Base-by-base conservation (phyloP, 768 basidiomycete species). In the Lyophyllum decastes region DNA sequence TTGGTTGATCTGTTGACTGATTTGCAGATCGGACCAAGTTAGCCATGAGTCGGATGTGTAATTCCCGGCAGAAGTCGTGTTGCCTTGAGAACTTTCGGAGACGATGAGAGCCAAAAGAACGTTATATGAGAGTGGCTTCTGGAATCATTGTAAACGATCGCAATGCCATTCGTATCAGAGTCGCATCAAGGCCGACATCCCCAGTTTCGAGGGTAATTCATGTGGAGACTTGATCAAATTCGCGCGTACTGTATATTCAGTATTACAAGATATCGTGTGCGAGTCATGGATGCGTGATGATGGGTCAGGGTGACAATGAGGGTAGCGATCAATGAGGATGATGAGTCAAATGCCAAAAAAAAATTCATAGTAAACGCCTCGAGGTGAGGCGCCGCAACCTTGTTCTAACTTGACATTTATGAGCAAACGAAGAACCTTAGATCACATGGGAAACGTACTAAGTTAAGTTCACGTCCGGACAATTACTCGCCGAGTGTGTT, bases 401-500 rank as follows among this genome's bases (percentile, higher is more conserved):
- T 49, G 50, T 50, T 58, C 53, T 58, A 62, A 44, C 54, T 62
- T 30, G 40, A 52, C 35, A 21, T 49, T 55, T 34, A 26, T 58
- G 47, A 61, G 50, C 46, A 38, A 46, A 46, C 27, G 49, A 55
- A 49, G n/a, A 44, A 27, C 30, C 44, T 33, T 14, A 49, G 22
- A 48, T 45, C 19, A 24, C 21, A 50, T 45, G 21, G 35, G 33
- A 49, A n/a, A 59, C 59, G 59, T 59, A 66, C 57, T 61, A 64
- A 60, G 51, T 55, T 62, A 61, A 34, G 33, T 58, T 70, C 64
- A 81, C 65, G 73, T 73, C 66, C 82, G 73, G 57, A 88, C 84
- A 60, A 91, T 83, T 33, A 91, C 85, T 52, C 90, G 82, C 66
- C 78, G 80, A 22, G 90, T 92, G 68, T 92, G 90, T 69, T 92